phyloP scores from a whole-genome alignment of 2,329 filamentous ascomycete species.

The Ophiosphaerella herpotricha region DNA sequence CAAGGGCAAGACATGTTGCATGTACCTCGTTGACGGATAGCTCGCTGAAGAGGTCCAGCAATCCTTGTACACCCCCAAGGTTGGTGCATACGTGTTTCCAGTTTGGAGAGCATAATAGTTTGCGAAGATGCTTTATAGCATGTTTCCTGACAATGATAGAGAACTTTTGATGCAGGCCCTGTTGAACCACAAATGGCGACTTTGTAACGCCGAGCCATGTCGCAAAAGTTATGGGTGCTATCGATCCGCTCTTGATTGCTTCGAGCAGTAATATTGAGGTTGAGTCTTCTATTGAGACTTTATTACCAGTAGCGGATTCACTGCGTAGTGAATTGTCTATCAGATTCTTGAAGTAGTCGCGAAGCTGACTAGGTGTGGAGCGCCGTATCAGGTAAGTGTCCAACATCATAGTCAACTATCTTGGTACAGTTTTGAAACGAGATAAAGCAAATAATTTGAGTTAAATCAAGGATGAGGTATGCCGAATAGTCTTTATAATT shows the following conservation, averaged over 20 bases:
- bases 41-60: constrained; percentile 26
- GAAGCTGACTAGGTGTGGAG: constrained; percentile 4
- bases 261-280: constrained; percentile 11
- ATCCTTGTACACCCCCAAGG: constrained; percentile 29
- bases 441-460: background rate
- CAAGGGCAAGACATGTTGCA: constrained; percentile 22
- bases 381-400: constrained; percentile 11
- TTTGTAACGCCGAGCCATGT: constrained; percentile 32
- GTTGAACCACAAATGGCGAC: constrained; percentile 17
- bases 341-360: constrained; percentile 10
- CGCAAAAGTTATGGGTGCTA: constrained; percentile 21
- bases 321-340: background rate
- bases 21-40: constrained; percentile 33
- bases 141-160: constrained; percentile 26
- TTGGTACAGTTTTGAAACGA: background rate
- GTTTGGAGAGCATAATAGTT: constrained; percentile 13
- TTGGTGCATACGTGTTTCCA: constrained; percentile 36
- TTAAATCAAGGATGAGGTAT: background rate
- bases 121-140: constrained; percentile 25
- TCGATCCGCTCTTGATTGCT: constrained; percentile 19
- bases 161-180: constrained; percentile 26
- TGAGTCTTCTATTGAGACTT: background rate
- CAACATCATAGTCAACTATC: constrained; percentile 1
- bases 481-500: too few relatives aligned
- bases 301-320: too few relatives aligned